Conservation (phyloP, 163 green algal genomes). For the Volvox carteri region DNA sequence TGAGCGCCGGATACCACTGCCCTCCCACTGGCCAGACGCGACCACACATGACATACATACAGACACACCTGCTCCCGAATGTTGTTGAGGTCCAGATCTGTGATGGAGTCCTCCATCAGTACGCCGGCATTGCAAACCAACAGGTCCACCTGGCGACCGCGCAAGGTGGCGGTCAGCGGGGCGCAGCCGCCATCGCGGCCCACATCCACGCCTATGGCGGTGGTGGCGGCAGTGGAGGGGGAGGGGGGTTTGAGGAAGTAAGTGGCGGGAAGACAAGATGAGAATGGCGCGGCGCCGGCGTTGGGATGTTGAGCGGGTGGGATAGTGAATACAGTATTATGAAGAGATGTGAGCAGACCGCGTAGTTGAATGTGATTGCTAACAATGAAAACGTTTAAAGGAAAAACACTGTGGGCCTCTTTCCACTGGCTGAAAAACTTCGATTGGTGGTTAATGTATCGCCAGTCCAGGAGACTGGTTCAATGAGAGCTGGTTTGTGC, state of each 20-base stretch:
- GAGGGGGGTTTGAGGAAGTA: too few relatives aligned
- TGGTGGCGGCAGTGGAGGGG: not conserved
- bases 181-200: slow-evolving; percentile 21
- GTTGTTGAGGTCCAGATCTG: slow-evolving; percentile 21
- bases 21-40: too few relatives aligned
- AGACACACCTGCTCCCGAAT: slow-evolving; percentile 29
- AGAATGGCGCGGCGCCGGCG: not conserved
- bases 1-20: too few relatives aligned
- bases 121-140: slow-evolving; percentile 61
- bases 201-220: slow-evolving; percentile 12
- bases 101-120: slow-evolving; percentile 45
- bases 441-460: too few relatives aligned
- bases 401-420: too few relatives aligned
- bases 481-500: too few relatives aligned
- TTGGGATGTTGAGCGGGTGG: not conserved
- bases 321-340: not conserved
- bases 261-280: not conserved
- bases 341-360: too few relatives aligned
- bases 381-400: too few relatives aligned
- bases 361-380: too few relatives aligned
- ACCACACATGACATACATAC: too few relatives aligned
- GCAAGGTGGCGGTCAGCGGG: not conserved
- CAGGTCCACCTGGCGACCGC: slow-evolving; percentile 7
- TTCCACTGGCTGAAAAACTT: too few relatives aligned
- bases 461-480: too few relatives aligned